Percentiles rank a stretch among this genome's conserved stretches.
Conservation (phyloP, 2,329 filamentous ascomycete species). For the Fusarium secorum region DNA sequence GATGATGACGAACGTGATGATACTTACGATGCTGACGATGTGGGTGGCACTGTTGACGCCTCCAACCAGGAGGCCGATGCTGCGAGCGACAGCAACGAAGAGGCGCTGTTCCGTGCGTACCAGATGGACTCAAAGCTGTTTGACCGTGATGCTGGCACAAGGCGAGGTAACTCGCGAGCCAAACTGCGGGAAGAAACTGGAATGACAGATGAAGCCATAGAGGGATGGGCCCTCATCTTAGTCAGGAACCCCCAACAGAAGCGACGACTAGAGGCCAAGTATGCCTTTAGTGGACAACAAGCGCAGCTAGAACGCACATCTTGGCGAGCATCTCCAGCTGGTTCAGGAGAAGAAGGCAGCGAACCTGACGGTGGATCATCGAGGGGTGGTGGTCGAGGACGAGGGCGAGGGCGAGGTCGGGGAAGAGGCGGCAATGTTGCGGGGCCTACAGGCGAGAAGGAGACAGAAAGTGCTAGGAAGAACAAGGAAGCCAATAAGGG, state of each 20-base stretch:
- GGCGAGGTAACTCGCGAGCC: constrained; percentile 68
- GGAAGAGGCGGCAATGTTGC: constrained; percentile 68
- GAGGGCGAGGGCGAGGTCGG: constrained; percentile 60
- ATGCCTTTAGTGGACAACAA: constrained; percentile 73
- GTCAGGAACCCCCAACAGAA: constrained; percentile 73
- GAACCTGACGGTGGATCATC: constrained; percentile 56
- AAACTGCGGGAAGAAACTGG: constrained; percentile 77
- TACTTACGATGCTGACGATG: constrained; percentile 91
- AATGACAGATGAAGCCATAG: constrained; percentile 92
- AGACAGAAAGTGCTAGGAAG: constrained; percentile 74
- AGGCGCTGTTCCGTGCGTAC: constrained; percentile 76
- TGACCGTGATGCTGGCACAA: constrained; percentile 72
- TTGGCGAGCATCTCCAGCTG: constrained; percentile 65
- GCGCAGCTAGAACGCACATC: constrained; percentile 69
- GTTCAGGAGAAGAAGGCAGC: constrained; percentile 65
- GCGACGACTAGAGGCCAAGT: constrained; percentile 74
- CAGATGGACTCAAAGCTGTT: constrained; percentile 72
- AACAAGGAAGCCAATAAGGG: constrained; percentile 85
- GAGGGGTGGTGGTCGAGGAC: constrained; percentile 56
- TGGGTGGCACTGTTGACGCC: constrained; percentile 85
- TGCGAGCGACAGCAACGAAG: constrained; percentile 66
- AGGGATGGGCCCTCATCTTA: constrained; percentile 93
- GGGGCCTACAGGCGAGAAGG: constrained; percentile 71
- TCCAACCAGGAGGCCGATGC: constrained; percentile 64
- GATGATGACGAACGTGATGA: constrained; percentile 98